A percentile compares a stretch with the other conserved stretches of the same genome.
Evolutionary conservation across 1,284 basidiomycete genomes (phyloP).

Genomic region (Mrakiaceae sp.): DNA sequence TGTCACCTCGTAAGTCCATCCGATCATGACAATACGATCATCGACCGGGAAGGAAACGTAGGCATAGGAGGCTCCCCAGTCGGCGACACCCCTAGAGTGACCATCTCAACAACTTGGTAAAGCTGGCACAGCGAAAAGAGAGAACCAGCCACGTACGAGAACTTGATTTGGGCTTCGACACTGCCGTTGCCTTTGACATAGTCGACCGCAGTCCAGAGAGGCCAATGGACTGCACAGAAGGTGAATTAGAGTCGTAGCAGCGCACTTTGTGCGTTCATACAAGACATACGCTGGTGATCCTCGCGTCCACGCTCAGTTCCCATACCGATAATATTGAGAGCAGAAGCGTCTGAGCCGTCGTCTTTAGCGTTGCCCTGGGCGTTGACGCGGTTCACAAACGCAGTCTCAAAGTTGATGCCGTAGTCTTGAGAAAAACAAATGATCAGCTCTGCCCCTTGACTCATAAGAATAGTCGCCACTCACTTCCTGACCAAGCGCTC

Average conservation of each 20-base stretch:
- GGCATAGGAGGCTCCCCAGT: slow-evolving; percentile 24
- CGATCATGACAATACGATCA: slow-evolving; percentile 19
- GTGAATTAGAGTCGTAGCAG: no score
- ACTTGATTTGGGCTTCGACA: background rate
- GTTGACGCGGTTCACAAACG: slow-evolving; percentile 19
- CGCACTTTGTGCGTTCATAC: background rate
- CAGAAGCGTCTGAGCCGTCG: slow-evolving; percentile 11
- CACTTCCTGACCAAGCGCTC: slow-evolving; percentile 20
- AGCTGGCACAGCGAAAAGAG: background rate
- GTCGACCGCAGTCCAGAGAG: slow-evolving; percentile 20
- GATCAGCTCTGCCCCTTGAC: no score
- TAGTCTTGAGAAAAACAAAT: background rate
- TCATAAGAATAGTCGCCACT: background rate
- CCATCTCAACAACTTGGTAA: background rate
- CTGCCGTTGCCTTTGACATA: slow-evolving; percentile 9
- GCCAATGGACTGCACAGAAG: slow-evolving; percentile 3
- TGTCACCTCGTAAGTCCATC: slow-evolving; percentile 21
- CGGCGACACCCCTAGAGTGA: slow-evolving; percentile 19
- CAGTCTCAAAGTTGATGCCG: slow-evolving; percentile 22
- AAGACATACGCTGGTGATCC: background rate
- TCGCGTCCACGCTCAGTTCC: slow-evolving; percentile 21
- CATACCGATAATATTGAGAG: slow-evolving; percentile 20
- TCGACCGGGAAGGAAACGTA: slow-evolving; percentile 20
- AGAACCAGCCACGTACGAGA: background rate
- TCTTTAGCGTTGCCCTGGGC: slow-evolving; percentile 18